Evolutionary conservation across 306 rosid species (phyloP).

Genomic region (Begonia fuchsioides): DNA sequence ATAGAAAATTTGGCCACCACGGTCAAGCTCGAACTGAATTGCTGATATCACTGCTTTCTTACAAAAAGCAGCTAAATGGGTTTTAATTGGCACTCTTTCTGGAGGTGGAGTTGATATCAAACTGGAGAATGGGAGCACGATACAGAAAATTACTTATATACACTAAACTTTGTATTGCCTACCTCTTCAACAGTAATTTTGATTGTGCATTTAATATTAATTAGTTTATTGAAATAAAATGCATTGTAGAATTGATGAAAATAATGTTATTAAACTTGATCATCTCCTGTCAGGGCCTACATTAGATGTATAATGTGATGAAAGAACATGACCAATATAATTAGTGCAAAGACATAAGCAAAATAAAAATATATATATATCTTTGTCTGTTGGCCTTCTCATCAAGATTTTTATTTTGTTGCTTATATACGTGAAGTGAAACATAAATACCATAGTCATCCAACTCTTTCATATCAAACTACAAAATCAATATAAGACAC

Average conservation of each 20-base stretch:
- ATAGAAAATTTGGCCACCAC: slow-evolving; percentile 85
- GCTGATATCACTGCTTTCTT: slow-evolving; percentile 60
- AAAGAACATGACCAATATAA: background rate
- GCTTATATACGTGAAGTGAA: background rate
- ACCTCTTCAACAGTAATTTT: too few relatives aligned
- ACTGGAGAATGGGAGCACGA: slow-evolving; percentile 26
- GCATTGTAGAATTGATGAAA: too few relatives aligned
- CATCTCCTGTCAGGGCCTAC: too few relatives aligned
- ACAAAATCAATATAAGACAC: background rate
- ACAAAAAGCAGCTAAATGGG: slow-evolving; percentile 69
- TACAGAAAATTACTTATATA: too few relatives aligned
- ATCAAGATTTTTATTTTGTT: background rate
- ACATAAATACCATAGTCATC: background rate
- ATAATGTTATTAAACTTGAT: too few relatives aligned
- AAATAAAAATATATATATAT: background rate
- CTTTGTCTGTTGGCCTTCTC: background rate
- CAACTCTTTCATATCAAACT: background rate
- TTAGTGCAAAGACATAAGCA: background rate
- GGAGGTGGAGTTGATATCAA: slow-evolving; percentile 96
- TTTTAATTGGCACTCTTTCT: slow-evolving; percentile 86
- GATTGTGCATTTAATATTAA: too few relatives aligned
- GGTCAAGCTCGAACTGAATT: slow-evolving; percentile 67
- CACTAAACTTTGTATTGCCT: too few relatives aligned
- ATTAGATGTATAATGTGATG: too few relatives aligned
- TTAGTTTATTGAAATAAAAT: too few relatives aligned